Percentiles rank a stretch among this genome's conserved stretches.
Conservation (phyloP, 352 stramenopile genomes). For the Phytophthora pini region DNA sequence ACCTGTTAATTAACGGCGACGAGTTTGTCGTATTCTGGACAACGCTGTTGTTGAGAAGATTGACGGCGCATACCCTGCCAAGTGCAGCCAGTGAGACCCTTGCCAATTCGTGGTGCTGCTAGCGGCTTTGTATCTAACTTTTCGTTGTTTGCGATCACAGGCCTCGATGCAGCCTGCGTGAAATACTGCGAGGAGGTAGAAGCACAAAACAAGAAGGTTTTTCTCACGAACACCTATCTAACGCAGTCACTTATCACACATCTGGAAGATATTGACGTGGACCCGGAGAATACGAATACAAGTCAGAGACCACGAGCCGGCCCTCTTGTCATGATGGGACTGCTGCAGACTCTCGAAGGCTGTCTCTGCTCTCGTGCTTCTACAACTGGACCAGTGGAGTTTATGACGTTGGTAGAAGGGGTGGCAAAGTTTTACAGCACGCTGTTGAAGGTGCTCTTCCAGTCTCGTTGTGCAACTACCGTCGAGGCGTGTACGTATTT, state of each 20-base stretch:
- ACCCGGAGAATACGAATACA: conserved; percentile 31
- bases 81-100: conserved; percentile 55
- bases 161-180: conserved; percentile 53
- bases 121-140: conserved; percentile 1
- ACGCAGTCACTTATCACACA: conserved; percentile 67
- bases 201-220: conserved; percentile 72
- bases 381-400: conserved; percentile 84
- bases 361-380: conserved; percentile 89
- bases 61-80: conserved; percentile 59
- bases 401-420: conserved; percentile 63
- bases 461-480: conserved; percentile 88
- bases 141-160: conserved; percentile 32
- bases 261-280: conserved; percentile 65
- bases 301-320: conserved; percentile 30
- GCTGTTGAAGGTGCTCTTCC: conserved; percentile 89
- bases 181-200: conserved; percentile 77
- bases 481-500: conserved; percentile 77
- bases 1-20: conserved; percentile 79
- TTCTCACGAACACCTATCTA: conserved; percentile 80
- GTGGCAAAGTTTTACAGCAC: conserved; percentile 84
- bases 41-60: conserved; percentile 66
- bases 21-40: conserved; percentile 91
- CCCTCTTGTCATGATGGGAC: conserved; percentile 91
- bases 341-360: conserved; percentile 92
- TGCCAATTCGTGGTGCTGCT: not conserved